Base-by-base conservation (phyloP, 1,284 basidiomycete genomes). In the Neolentinus lepideus region DNA sequence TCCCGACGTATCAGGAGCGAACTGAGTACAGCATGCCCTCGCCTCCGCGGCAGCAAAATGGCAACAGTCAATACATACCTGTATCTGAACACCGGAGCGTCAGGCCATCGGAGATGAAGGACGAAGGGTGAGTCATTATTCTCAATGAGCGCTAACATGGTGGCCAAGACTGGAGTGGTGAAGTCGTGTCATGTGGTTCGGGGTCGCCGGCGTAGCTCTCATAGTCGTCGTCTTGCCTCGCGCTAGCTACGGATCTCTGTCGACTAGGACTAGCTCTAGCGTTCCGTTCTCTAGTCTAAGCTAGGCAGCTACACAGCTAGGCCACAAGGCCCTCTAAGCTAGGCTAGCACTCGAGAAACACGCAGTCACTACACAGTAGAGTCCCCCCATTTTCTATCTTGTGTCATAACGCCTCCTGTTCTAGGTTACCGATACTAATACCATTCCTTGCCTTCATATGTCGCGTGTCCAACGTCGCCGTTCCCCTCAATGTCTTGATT, bases 101-200 rank as follows among this genome's bases (percentile, higher is more conserved):
- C 25, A 80, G 90, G 55, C 93, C 94, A 12, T 92, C 90, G 53
- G 94, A 98, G 71, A 96, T 95, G 93, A 94, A 94, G 71, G 95
- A 98, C 67, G 94, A 97, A 90, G 94, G 94, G 95, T 97, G 83
- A 94, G 94, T 80, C 56, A 27, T 53, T 55, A 45, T 58, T 54
- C 52, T 60, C 46, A 50, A 24, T 22, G 33, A 3, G 43, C 53
- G 51, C 46, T 59, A 52, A 57, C 52, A 43, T 56, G 35, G 33
- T 60, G 51, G 54, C 33, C 51, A 27, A 52, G 31, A 43, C 52
- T 58, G 62, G 66, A 52, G 64, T 59, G 54, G 50, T 54, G 56
- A 58, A 50, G 57, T 61, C 58, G 58, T 59, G 38, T 16, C 16
- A n/a, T 43, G 38, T 8, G 6, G 16, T 16, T n/a, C 4, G 35